phyloP scores from a whole-genome alignment of 768 basidiomycete species.

The Fomitopsis serialis region DNA sequence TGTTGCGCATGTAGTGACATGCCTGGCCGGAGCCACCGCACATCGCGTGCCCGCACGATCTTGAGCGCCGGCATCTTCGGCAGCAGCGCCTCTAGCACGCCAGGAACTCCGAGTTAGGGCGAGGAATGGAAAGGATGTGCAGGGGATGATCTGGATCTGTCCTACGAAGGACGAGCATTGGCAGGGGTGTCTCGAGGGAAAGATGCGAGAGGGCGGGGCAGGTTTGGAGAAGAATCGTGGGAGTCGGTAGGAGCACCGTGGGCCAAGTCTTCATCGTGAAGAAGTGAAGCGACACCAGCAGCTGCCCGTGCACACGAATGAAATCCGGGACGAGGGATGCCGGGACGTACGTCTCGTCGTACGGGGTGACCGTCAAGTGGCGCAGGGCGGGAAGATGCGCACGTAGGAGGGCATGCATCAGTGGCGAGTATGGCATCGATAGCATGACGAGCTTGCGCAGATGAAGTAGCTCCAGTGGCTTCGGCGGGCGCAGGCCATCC shows the following conservation, averaged over 20 bases:
- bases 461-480: conserved; percentile 47
- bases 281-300: conserved; percentile 56
- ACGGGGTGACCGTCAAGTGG: conserved; percentile 68
- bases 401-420: conserved; percentile 53
- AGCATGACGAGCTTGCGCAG: conserved; percentile 58
- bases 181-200: conserved; percentile 67
- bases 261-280: conserved; percentile 57
- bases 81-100: conserved; percentile 47
- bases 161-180: conserved; percentile 34
- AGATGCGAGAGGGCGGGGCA: conserved; percentile 49
- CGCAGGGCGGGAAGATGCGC: conserved; percentile 57
- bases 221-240: conserved; percentile 18
- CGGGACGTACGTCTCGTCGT: conserved; percentile 60
- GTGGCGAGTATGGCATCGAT: conserved; percentile 61
- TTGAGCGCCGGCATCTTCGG: conserved; percentile 51
- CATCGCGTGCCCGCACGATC: conserved; percentile 57
- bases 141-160: conserved; percentile 32
- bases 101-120: conserved; percentile 62
- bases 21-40: conserved; percentile 68
- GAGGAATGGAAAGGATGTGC: conserved; percentile 67
- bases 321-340: conserved; percentile 52
- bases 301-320: conserved; percentile 51
- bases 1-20: conserved; percentile 60
- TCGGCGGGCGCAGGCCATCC: conserved; percentile 26
- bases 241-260: conserved; percentile 20